phyloP scores from a whole-genome alignment of 306 rosid genomes.

The Cyamopsis tetragonoloba region DNA sequence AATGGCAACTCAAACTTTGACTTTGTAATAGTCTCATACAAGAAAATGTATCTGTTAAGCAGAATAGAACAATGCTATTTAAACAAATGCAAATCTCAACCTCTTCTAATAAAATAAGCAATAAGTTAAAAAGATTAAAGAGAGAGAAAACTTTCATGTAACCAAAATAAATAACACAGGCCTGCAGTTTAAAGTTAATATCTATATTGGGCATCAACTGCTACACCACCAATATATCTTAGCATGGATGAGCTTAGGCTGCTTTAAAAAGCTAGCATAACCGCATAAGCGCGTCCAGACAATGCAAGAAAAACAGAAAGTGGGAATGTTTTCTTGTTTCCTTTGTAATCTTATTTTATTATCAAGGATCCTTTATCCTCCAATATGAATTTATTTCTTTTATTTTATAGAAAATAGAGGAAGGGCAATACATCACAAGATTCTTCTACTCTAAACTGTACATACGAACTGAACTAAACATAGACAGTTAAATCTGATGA shows the following conservation, averaged over 20 bases:
- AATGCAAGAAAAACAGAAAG: not conserved
- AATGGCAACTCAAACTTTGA: conserved; percentile 60
- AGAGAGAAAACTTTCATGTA: not conserved
- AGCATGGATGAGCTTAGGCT: conserved; percentile 1
- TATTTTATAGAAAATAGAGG: not conserved
- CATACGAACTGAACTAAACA: not conserved
- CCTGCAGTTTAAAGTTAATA: not conserved
- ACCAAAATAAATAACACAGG: not conserved
- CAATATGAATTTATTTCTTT: not conserved
- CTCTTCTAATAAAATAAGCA: not conserved
- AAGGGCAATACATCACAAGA: not conserved
- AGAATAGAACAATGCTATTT: conserved; percentile 8
- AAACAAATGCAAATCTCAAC: not conserved
- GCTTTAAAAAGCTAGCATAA: not conserved
- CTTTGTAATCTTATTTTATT: not conserved
- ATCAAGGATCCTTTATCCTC: not conserved
- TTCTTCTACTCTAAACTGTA: not conserved
- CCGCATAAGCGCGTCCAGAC: not conserved
- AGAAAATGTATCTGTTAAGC: conserved; percentile 76
- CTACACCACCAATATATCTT: conserved; percentile 2
- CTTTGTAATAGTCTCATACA: conserved; percentile 83
- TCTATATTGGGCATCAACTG: not conserved
- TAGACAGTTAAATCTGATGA: not conserved
- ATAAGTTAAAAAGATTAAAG: not conserved
- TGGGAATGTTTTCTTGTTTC: not conserved